These are phyloP conservation scores for Chalciporus pseudorubinellus DNA, from an alignment of 768 basidiomycete genomes.

Conservation along the genomic window DNA sequence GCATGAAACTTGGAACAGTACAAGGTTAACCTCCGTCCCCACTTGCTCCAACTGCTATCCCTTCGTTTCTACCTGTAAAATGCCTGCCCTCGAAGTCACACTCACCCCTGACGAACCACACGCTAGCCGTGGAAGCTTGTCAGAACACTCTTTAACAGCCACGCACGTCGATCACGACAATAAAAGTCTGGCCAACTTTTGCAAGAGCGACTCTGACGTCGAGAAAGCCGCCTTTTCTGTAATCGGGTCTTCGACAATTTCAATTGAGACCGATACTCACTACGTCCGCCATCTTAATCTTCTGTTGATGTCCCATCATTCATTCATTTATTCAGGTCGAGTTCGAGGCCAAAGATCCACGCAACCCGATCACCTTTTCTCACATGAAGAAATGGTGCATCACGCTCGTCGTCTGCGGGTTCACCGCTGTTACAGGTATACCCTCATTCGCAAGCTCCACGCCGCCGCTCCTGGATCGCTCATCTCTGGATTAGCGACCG, in stretches of 20 bases:
- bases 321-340: conserved; percentile 30
- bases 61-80: conserved; percentile 13
- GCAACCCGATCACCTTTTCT: conserved; percentile 39
- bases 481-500: conserved; percentile 37
- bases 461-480: background rate
- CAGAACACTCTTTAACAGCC: conserved; percentile 11
- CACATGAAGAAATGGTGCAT: conserved; percentile 40
- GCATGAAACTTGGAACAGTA: background rate
- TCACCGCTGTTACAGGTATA: conserved; percentile 29
- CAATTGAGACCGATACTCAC: conserved; percentile 1
- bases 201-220: conserved; percentile 1
- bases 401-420: conserved; percentile 31
- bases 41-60: conserved; percentile 11
- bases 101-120: conserved; percentile 6
- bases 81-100: conserved; percentile 11
- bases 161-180: conserved; percentile 10
- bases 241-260: conserved; percentile 4
- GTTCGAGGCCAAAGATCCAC: conserved; percentile 35
- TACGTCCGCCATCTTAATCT: conserved; percentile 11
- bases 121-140: conserved; percentile 12
- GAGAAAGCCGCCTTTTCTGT: conserved; percentile 8
- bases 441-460: background rate
- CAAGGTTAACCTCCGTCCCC: background rate
- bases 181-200: background rate
- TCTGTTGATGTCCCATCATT: background rate